Base-by-base conservation (phyloP, 1,284 basidiomycete species). In the Phellopilus nigrolimitatus region DNA sequence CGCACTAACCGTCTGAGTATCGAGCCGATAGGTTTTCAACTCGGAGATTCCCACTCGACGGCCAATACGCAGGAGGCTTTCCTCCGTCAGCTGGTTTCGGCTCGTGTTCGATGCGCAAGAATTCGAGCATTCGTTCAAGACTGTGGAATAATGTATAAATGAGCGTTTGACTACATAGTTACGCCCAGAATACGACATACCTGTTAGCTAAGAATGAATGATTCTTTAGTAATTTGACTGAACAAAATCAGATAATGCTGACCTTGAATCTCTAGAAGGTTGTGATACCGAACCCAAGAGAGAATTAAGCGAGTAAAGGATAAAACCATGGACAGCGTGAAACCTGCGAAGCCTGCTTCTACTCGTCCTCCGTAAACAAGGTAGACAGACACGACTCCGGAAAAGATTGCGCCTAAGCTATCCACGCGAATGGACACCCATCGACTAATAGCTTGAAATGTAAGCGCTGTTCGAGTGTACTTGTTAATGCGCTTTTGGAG, bases 51-150 rank as follows among this genome's bases (percentile, higher is more conserved):
- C 73, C 73, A 1, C 70, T 72, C 0, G 71, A 64, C 0, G 73
- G 73, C 73, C 73, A 76, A 21, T 71, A 66, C 0, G 72, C 73
- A 5, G 74, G 53, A 6, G 53, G 48, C 25, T 40, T 46, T 19
- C 53, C 42, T 8, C 49, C 34, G 1, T 60, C 54, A 1, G 61
- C 57, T 6, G 59, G 57, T 15, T 54, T 48, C 2, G 71, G 69
- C 56, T 76, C 74, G 53, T 72, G 48, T 10, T 70, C 70, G 54
- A 75, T 72, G 17, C 66, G 58, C 24, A 73, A 56, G 60, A 71
- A 75, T 41, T 72, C 67, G 47, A 71, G 66, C 44, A 75, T 68
- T 34, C 73, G 61, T 53, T 75, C 73, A 34, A 74, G 64, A 45
- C 62, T 63, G 43, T 6, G 25, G 21, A 30, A 41, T 34, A 22